phyloP scores from a whole-genome alignment of 2,329 filamentous ascomycete species.

The Microascus cirrosus region DNA sequence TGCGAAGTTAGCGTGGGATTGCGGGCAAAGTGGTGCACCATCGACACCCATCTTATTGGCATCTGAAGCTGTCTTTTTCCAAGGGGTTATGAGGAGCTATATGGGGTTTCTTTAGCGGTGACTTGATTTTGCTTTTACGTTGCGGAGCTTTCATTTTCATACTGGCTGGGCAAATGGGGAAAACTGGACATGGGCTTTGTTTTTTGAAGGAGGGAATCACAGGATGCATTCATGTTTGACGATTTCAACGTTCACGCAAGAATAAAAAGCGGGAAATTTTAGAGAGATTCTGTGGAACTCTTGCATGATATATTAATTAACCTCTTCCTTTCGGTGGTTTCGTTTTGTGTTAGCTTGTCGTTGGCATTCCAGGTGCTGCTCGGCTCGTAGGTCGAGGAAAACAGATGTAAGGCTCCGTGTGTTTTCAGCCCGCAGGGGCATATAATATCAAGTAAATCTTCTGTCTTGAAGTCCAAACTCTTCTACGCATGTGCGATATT shows the following conservation, averaged over 20 bases:
- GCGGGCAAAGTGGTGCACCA: neutral
- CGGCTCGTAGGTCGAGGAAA: no score
- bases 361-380: no score
- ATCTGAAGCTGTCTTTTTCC: neutral
- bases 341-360: neutral
- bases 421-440: no score
- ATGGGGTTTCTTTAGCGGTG: neutral
- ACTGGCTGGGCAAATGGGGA: neutral
- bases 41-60: neutral
- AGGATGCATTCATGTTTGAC: neutral
- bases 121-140: neutral
- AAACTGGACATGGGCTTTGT: neutral
- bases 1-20: neutral
- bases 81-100: neutral
- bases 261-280: neutral
- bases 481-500: no score
- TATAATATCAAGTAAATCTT: no score
- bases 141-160: neutral
- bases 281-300: neutral
- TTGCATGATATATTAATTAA: neutral
- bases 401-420: no score
- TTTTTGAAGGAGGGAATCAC: neutral
- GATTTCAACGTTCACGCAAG: neutral
- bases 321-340: neutral
- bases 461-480: no score